These are phyloP conservation scores for Nakazawaea wyomingensis DNA, from an alignment of 805 yeast species.

Conservation along the genomic window DNA sequence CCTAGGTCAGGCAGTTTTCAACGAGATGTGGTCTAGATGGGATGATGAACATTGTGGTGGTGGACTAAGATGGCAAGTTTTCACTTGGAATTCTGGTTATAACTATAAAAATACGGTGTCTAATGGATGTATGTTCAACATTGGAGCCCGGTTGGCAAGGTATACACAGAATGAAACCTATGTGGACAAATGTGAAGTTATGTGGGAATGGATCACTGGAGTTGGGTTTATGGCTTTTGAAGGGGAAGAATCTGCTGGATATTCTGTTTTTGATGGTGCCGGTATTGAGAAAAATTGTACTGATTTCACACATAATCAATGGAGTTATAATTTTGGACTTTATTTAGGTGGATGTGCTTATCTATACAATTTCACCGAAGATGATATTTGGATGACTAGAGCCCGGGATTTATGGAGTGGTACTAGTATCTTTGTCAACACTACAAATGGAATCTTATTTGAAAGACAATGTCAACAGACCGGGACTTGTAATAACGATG, in stretches of 20 bases:
- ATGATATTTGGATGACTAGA: slow-evolving; percentile 61
- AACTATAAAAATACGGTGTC: slow-evolving; percentile 88
- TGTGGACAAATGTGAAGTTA: slow-evolving; percentile 64
- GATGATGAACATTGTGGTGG: slow-evolving; percentile 71
- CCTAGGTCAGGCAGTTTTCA: slow-evolving; percentile 83
- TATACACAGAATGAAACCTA: slow-evolving; percentile 73
- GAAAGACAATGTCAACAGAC: slow-evolving; percentile 80
- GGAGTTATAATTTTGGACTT: slow-evolving; percentile 87
- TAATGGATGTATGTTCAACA: slow-evolving; percentile 84
- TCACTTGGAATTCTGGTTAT: slow-evolving; percentile 90
- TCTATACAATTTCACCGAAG: slow-evolving; percentile 67
- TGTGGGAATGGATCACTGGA: slow-evolving; percentile 76
- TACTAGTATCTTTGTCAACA: slow-evolving; percentile 48
- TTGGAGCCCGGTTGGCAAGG: slow-evolving; percentile 83
- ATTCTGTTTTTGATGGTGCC: slow-evolving; percentile 69
- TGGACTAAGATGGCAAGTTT: slow-evolving; percentile 96
- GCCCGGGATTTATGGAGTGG: slow-evolving; percentile 53
- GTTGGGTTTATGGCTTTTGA: slow-evolving; percentile 41
- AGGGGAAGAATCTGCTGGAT: slow-evolving; percentile 23
- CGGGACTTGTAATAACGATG: slow-evolving; percentile 73
- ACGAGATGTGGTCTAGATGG: slow-evolving; percentile 90
- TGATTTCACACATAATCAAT: slow-evolving; percentile 51
- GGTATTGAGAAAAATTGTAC: slow-evolving; percentile 56
- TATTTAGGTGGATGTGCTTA: slow-evolving; percentile 77
- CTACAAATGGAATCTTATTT: slow-evolving; percentile 47